Conservation (phyloP, 2,329 filamentous ascomycete species). For the Diaporthe citrichinensis region DNA sequence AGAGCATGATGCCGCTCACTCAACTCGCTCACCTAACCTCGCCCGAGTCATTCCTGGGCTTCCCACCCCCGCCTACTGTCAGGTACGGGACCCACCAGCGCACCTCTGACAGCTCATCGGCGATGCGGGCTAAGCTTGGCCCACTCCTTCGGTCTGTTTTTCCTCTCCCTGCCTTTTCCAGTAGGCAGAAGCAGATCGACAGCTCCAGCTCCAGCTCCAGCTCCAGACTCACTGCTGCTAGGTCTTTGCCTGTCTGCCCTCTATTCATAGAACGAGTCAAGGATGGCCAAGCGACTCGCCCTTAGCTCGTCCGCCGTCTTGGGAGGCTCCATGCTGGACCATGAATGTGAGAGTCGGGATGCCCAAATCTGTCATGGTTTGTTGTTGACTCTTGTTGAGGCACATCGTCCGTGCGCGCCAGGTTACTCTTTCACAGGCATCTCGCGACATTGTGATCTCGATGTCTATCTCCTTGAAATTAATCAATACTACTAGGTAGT, state of each 20-base stretch:
- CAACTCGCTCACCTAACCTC: background rate
- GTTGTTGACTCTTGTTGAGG: conserved; percentile 14
- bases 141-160: background rate
- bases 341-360: background rate
- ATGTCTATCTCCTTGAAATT: conserved; percentile 33
- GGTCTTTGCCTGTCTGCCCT: background rate
- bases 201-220: background rate
- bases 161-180: background rate
- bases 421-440: background rate
- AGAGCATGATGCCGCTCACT: background rate
- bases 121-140: conserved; percentile 7
- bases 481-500: conserved; percentile 31
- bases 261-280: conserved; percentile 28
- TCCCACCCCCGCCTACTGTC: conserved; percentile 1
- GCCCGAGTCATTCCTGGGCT: conserved; percentile 12
- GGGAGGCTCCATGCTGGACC: conserved; percentile 10
- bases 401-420: background rate
- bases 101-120: conserved; percentile 27
- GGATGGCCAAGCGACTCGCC: background rate
- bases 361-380: conserved; percentile 5
- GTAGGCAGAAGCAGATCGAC: background rate
- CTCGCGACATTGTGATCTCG: background rate
- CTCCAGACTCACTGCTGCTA: background rate
- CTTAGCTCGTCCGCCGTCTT: conserved; percentile 6
- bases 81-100: conserved; percentile 22